Conservation (phyloP, 345 rosid species). For the Linum usitatissimum region DNA sequence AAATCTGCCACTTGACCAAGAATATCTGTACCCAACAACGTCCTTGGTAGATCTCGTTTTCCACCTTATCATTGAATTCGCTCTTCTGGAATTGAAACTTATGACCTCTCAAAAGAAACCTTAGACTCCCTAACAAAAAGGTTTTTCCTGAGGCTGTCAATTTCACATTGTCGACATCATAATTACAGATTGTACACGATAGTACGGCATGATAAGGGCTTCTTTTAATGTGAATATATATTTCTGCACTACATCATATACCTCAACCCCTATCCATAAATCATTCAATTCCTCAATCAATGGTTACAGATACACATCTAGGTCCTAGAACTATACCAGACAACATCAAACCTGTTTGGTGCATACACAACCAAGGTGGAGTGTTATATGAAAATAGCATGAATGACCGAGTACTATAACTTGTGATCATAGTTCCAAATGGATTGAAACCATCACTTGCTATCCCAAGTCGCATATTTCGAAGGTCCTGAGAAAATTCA, state of each 20-base stretch:
- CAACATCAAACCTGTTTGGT: neutral
- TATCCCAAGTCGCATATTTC: neutral
- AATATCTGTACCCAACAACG: too few species aligned
- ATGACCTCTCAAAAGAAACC: too few species aligned
- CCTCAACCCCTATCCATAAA: neutral
- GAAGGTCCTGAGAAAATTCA: neutral
- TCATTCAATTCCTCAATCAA: neutral
- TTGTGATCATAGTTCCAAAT: neutral
- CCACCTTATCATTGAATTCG: too few species aligned
- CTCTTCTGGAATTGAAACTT: too few species aligned
- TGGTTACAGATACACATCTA: neutral
- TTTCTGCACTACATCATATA: neutral
- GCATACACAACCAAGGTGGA: slow-evolving; percentile 6
- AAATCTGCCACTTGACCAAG: too few species aligned
- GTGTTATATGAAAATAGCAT: neutral
- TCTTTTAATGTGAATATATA: too few species aligned
- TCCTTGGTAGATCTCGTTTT: too few species aligned
- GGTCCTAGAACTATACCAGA: slow-evolving; percentile 5
- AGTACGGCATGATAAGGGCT: neutral
- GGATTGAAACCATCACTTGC: neutral
- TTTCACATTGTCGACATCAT: neutral
- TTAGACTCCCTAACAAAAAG: too few species aligned
- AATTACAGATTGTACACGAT: neutral
- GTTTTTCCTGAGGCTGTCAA: too few species aligned
- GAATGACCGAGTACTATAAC: neutral